These are phyloP conservation scores for Ophiostoma sp. DNA, from an alignment of 2,329 filamentous ascomycete species.

Conservation along the genomic window DNA sequence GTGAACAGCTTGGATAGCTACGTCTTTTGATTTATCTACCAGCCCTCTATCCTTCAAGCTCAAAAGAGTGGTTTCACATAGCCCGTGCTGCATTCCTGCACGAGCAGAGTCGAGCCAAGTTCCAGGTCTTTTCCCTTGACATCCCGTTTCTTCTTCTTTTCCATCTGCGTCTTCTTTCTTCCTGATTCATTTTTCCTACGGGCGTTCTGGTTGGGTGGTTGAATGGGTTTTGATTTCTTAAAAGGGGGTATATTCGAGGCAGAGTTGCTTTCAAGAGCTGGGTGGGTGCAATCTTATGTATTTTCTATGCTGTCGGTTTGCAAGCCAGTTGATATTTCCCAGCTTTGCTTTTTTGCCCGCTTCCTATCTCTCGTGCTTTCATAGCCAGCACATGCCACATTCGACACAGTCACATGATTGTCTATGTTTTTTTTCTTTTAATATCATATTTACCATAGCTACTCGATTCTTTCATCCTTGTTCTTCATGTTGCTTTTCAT, in stretches of 20 bases:
- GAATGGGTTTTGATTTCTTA: not conserved
- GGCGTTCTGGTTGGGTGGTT: not conserved
- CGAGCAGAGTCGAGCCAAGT: not conserved
- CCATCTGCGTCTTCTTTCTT: not conserved
- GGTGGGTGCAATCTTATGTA: not conserved
- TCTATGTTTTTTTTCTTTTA: too few relatives aligned
- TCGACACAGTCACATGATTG: too few relatives aligned
- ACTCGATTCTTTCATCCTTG: too few relatives aligned
- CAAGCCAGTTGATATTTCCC: not conserved
- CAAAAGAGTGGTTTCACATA: too few relatives aligned
- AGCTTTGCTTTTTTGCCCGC: not conserved
- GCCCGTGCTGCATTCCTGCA: too few relatives aligned
- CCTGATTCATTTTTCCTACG: not conserved
- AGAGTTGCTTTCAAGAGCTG: constrained; percentile 1
- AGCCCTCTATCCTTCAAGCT: not conserved
- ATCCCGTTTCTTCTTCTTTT: not conserved
- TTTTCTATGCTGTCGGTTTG: not conserved
- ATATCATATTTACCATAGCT: too few relatives aligned
- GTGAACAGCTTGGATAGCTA: not conserved
- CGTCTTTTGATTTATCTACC: not conserved
- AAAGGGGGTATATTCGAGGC: not conserved
- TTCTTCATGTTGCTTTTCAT: too few relatives aligned
- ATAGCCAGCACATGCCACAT: not conserved
- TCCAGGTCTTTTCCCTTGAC: too few relatives aligned
- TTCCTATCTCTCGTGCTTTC: not conserved